Conservation (phyloP, 192 early-diverging fungal species). For the Chytriomyces sp. region DNA sequence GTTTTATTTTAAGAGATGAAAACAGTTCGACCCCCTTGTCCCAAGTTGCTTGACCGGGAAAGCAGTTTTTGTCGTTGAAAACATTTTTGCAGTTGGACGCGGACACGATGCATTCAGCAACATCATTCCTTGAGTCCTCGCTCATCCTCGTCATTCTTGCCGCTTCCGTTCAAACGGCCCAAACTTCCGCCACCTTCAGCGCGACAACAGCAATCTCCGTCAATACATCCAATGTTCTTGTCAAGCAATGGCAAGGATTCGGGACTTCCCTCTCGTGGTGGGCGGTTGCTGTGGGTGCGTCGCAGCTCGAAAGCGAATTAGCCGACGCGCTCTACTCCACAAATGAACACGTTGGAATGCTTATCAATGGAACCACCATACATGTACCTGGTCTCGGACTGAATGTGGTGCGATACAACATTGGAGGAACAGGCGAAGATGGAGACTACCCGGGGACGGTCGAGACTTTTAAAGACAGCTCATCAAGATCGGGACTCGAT, state of each 20-base stretch:
- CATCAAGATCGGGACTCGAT: neutral
- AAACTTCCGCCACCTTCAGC: neutral
- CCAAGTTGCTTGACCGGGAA: no score
- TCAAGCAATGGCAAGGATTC: slow-evolving; percentile 26
- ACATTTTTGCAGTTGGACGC: no score
- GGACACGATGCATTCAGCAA: no score
- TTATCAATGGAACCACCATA: neutral
- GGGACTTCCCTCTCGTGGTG: slow-evolving; percentile 29
- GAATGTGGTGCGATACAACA: slow-evolving; percentile 33
- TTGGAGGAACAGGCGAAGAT: slow-evolving; percentile 25
- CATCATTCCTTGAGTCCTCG: no score
- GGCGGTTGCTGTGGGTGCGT: slow-evolving; percentile 15
- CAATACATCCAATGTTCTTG: neutral
- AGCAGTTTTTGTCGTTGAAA: no score
- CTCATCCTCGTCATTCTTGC: neutral
- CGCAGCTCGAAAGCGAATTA: slow-evolving; percentile 7
- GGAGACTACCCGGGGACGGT: slow-evolving; percentile 10
- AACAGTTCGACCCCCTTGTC: no score
- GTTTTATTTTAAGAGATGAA: no score
- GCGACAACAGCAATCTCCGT: neutral
- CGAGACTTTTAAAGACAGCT: slow-evolving; percentile 2
- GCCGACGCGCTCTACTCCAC: slow-evolving; percentile 32
- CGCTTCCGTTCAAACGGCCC: neutral
- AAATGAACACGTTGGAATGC: neutral
- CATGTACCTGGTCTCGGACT: slow-evolving; percentile 13